Percentiles rank a stretch among this genome's conserved stretches.
Evolutionary conservation across 805 yeast genomes (phyloP).

Genomic region (Cyberlindnera suaveolens): DNA sequence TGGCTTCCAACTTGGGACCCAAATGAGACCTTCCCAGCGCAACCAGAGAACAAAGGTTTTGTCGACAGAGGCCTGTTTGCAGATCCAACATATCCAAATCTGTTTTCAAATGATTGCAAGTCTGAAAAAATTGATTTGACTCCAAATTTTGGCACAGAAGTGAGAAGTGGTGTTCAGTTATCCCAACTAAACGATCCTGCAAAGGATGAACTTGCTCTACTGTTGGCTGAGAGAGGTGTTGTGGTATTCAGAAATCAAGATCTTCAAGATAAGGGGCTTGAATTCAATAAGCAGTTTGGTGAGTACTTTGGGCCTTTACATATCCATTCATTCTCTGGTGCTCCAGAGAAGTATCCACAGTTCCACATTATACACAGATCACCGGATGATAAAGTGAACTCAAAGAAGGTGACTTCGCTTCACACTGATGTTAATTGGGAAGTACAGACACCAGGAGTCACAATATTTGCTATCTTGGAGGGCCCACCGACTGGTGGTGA

Average conservation of each 20-base stretch:
- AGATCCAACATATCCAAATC: conserved; percentile 44
- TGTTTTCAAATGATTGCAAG: conserved; percentile 35
- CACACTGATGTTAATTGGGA: conserved; percentile 66
- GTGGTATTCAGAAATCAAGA: conserved; percentile 63
- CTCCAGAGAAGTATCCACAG: conserved; percentile 54
- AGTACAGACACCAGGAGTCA: conserved; percentile 59
- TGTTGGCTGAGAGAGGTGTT: conserved; percentile 65
- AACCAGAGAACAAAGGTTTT: conserved; percentile 45
- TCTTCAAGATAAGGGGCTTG: conserved; percentile 49
- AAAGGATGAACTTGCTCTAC: conserved; percentile 63
- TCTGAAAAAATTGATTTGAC: conserved; percentile 38
- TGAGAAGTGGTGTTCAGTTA: conserved; percentile 49
- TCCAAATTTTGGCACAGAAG: conserved; percentile 68
- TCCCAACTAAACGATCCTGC: conserved; percentile 46
- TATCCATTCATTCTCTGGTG: conserved; percentile 69
- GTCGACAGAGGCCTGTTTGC: conserved; percentile 60
- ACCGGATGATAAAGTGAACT: conserved; percentile 19
- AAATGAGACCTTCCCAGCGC: conserved; percentile 41
- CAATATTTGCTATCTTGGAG: conserved; percentile 59
- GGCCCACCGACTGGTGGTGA: conserved; percentile 67
- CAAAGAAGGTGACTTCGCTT: conserved; percentile 45
- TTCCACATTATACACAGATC: conserved; percentile 40
- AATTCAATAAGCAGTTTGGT: conserved; percentile 45
- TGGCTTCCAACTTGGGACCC: conserved; percentile 69
- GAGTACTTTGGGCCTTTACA: conserved; percentile 64